Base-by-base conservation (phyloP, 345 rosid genomes). In the Diplotaxis tenuifolia region DNA sequence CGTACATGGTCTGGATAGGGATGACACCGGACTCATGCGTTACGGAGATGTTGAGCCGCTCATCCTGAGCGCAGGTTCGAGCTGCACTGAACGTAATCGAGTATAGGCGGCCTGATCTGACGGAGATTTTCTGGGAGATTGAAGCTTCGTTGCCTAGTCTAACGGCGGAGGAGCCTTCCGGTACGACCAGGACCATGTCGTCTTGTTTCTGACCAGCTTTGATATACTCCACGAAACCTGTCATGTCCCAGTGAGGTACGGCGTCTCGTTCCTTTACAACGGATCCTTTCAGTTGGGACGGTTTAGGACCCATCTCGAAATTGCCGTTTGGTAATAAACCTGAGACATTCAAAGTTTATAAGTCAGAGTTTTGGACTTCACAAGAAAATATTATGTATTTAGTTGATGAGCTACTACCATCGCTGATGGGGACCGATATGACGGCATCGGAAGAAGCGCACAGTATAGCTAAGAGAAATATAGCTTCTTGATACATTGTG, bases 181-280 rank as follows among this genome's bases (percentile, higher is more conserved):
- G 98, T 1, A 94, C 98, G 5, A 88, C 78, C 0, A 94, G 83
- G 34, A 91, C 38, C 98, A 94, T 91, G 74, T 91, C 96, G 0
- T 88, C 92, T 82, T 94, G 97, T 72, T 82, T 91, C 7, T 94
- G 95, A 4, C 97, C 98, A 3, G 92, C 88, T 75, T 84, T 84
- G 12, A 94, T 89, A 90, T 88, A 94, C 87, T 94, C 97, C 0
- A 89, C 93, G 47, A 49, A 82, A 61, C 98, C 98, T 0, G 93
- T 80, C 12, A 86, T 79, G 65, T 82, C 86, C 96, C 98, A 89
- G 23, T 72, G 53, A 0, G 97, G 95, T n/a, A 91, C 84, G 5
- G 90, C 92, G 4, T 63, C 75, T 31, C 80, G 74, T 72, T 57
- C 73, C 5, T 68, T 73, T 15, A 94, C 74, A 14, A 83, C 56